Base-by-base conservation (phyloP, 176 grass and related monocot species). In the Paspalum notatum region DNA sequence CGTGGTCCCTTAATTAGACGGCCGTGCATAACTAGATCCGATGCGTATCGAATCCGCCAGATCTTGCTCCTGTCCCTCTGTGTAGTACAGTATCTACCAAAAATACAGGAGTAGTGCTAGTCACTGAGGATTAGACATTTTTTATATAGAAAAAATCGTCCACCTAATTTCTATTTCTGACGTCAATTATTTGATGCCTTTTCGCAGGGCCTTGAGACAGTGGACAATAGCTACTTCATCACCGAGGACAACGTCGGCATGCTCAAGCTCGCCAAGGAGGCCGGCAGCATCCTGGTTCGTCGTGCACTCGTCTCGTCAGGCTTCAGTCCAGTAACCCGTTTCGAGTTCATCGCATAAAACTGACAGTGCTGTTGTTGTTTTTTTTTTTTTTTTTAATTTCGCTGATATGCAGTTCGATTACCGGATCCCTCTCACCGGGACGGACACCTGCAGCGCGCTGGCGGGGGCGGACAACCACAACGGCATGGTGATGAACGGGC, bases 141-240 rank as follows among this genome's bases (percentile, higher is more conserved):
- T 12, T 42, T 56, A 55, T 9, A 22, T 9, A 21, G 20, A 65
- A 13, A 17, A 38, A 68, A 7, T 2, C 2, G 1, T 22, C n/a
- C 1, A 49, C 44, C n/a, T 65, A 7, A 56, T 47, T 27, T 27
- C 58, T 5, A 4, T 43, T 72, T 52, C 58, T 75, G 27, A n/a
- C 16, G 57, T 18, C 20, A 9, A 5, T 13, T 12, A 5, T 13
- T 12, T 1, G 32, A 5, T 74, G 20, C 12, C 0, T 27, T 15
- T 0, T 26, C 68, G 14, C 81, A 98, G 95, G 88, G 95, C 1
- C 74, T 98, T 0, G 90, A 98, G 78, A 77, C 86, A 0, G 90
- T 95, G 53, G 90, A 94, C 65, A 98, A 95, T 37, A 89, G 85
- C 84, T 95, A 98, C 80, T 98, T 98, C 84, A 87, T 98, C 84